Evolutionary conservation across 306 rosid species (phyloP).

Genomic region (Cicer yamashitae): DNA sequence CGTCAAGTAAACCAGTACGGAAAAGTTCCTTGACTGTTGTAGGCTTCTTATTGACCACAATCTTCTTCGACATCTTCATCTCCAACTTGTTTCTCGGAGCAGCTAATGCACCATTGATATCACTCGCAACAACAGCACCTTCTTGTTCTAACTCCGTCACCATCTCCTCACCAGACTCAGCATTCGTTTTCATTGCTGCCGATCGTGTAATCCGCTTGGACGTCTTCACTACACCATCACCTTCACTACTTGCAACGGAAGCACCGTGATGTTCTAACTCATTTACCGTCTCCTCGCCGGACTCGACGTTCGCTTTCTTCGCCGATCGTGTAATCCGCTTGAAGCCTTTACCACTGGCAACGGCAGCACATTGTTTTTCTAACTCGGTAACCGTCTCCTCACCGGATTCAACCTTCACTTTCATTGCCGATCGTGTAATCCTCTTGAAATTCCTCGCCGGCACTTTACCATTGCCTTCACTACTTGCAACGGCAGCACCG

Average conservation of each 20-base stretch:
- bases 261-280: constrained; percentile 25
- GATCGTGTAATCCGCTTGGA: constrained; percentile 55
- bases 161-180: constrained; percentile 27
- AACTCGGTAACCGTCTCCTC: constrained; percentile 20
- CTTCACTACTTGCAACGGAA: constrained; percentile 30
- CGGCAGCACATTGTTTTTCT: constrained; percentile 1
- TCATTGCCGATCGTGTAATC: constrained; percentile 51
- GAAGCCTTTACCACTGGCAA: constrained; percentile 33
- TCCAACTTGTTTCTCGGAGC: constrained; percentile 61
- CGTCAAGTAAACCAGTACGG: constrained; percentile 85
- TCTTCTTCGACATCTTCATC: constrained; percentile 75
- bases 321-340: constrained; percentile 55
- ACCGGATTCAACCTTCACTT: constrained; percentile 45
- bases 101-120: constrained; percentile 38
- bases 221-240: constrained; percentile 12
- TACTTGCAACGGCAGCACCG: background rate
- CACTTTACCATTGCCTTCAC: background rate
- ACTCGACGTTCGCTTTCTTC: constrained; percentile 45
- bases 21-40: constrained; percentile 82
- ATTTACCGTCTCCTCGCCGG: constrained; percentile 26
- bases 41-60: constrained; percentile 67
- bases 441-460: constrained; percentile 44
- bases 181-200: constrained; percentile 47
- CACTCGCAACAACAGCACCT: constrained; percentile 32
- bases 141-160: constrained; percentile 30